A percentile compares a stretch with the other conserved stretches of the same genome.
phyloP scores from a whole-genome alignment of 805 yeast species.

The Candida arabinofermentans region DNA sequence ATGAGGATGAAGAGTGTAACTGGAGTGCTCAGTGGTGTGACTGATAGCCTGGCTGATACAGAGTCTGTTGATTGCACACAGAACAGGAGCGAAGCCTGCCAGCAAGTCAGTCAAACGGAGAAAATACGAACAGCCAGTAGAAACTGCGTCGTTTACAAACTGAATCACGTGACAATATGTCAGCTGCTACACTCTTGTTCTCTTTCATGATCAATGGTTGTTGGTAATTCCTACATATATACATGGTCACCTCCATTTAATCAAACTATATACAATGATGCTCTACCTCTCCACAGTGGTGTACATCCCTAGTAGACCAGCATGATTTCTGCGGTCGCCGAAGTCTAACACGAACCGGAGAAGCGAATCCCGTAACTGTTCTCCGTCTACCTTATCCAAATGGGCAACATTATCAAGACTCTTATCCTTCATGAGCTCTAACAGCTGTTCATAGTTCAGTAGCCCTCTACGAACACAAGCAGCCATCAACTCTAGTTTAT shows the following conservation, averaged over 20 bases:
- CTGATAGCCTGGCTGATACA: too few relatives aligned
- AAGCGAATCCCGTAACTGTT: slow-evolving; percentile 13
- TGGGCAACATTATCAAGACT: slow-evolving; percentile 7
- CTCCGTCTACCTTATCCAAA: slow-evolving; percentile 16
- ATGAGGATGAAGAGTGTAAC: too few relatives aligned
- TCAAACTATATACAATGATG: background rate
- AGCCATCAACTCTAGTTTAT: slow-evolving; percentile 46
- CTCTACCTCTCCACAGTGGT: slow-evolving; percentile 3
- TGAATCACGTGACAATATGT: too few relatives aligned
- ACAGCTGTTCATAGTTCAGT: slow-evolving; percentile 31
- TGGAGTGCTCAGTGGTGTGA: too few relatives aligned
- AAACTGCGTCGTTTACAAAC: too few relatives aligned
- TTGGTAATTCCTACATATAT: too few relatives aligned
- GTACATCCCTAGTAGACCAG: slow-evolving; percentile 18
- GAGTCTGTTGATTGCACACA: too few relatives aligned
- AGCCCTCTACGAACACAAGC: slow-evolving; percentile 57
- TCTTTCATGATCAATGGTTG: too few relatives aligned
- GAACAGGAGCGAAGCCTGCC: too few relatives aligned
- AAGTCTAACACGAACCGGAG: slow-evolving; percentile 13
- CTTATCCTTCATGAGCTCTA: slow-evolving; percentile 5
- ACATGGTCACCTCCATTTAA: background rate
- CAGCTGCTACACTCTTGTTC: too few relatives aligned
- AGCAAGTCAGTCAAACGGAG: too few relatives aligned
- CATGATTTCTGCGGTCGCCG: slow-evolving; percentile 8
- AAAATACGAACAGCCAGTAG: too few relatives aligned